These are phyloP conservation scores for Metschnikowia vanudenii DNA, from an alignment of 805 yeast genomes.

Conservation along the genomic window DNA sequence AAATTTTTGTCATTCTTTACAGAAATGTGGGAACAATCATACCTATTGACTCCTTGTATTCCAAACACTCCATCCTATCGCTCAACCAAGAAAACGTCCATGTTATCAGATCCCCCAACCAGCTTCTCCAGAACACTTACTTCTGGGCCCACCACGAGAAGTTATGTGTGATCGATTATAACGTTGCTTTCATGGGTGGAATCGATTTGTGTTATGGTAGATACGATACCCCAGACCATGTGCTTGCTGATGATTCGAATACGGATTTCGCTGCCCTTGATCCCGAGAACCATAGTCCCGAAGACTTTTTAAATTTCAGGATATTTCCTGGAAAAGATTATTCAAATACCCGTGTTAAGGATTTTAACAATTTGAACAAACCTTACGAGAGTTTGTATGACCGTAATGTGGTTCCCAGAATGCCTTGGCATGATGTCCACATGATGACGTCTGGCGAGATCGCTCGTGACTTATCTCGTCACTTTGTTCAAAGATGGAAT, in stretches of 20 bases:
- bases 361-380: constrained; percentile 73
- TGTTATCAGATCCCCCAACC: constrained; percentile 93
- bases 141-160: constrained; percentile 99
- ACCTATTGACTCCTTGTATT: constrained; percentile 90
- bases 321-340: constrained; percentile 96
- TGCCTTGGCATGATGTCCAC: constrained; percentile 99
- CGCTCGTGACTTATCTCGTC: constrained; percentile 89
- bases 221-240: constrained; percentile 96
- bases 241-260: constrained; percentile 68
- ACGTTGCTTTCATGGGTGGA: constrained; percentile 91
- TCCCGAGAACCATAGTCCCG: constrained; percentile 33
- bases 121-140: constrained; percentile 83
- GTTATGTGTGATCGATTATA: constrained; percentile 79
- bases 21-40: constrained; percentile 93
- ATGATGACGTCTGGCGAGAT: constrained; percentile 93
- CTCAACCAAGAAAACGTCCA: constrained; percentile 79
- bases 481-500: constrained; percentile 97
- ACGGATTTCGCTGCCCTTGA: constrained; percentile 33
- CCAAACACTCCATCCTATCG: constrained; percentile 87
- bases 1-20: constrained; percentile 86
- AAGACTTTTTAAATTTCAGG: constrained; percentile 51
- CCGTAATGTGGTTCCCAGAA: constrained; percentile 74
- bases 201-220: constrained; percentile 94
- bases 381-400: constrained; percentile 94
- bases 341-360: constrained; percentile 91